Percentiles rank a stretch among this genome's conserved stretches.
Conservation (phyloP, 192 early-diverging fungal genomes). For the Backusella morwellensis region DNA sequence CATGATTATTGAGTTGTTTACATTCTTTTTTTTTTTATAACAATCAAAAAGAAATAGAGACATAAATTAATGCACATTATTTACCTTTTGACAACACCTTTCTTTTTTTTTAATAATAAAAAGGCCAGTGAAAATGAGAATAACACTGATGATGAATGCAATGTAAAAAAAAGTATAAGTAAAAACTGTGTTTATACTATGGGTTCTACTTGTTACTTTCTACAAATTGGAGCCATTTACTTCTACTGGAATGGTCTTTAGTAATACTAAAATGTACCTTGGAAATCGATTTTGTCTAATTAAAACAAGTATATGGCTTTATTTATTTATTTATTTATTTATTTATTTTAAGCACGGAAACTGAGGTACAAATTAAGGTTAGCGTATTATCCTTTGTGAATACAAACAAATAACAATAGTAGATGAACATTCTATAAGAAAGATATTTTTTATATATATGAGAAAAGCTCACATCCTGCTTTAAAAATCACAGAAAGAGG, state of each 20-base stretch:
- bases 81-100: neutral
- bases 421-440: neutral
- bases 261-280: neutral
- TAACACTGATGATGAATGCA: neutral
- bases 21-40: neutral
- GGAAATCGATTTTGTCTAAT: neutral
- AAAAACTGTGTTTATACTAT: neutral
- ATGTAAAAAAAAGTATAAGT: neutral
- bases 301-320: neutral
- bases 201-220: too few species aligned
- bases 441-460: neutral
- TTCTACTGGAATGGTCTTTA: neutral
- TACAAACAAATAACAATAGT: neutral
- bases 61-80: neutral
- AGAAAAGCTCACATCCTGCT: neutral
- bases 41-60: neutral
- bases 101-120: neutral
- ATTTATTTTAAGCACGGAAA: neutral
- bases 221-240: too few species aligned
- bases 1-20: neutral
- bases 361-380: neutral
- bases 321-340: neutral
- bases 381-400: constrained; percentile 4
- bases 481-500: neutral
- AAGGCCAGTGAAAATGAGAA: neutral